A percentile compares a stretch with the other conserved stretches of the same genome.
phyloP scores from a whole-genome alignment of 1,284 basidiomycete species.

The Anthracocystis setariae region DNA sequence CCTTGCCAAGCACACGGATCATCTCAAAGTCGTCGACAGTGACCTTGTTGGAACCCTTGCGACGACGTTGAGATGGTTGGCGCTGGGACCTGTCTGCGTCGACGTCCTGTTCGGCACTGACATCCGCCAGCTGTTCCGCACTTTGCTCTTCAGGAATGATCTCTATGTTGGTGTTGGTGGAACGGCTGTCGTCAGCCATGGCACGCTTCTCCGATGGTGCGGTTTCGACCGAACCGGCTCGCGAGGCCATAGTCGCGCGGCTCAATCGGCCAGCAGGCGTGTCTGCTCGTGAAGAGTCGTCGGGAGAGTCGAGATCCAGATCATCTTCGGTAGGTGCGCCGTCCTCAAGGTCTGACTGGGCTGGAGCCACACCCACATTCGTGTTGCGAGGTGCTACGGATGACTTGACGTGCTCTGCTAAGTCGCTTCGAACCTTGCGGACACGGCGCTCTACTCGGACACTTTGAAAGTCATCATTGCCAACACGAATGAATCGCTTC shows the following conservation, averaged over 20 bases:
- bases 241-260: conserved; percentile 27
- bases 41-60: conserved; percentile 55
- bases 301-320: conserved; percentile 46
- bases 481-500: conserved; percentile 84
- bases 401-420: conserved; percentile 50
- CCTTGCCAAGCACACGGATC: conserved; percentile 67
- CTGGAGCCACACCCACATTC: conserved; percentile 53
- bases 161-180: conserved; percentile 49
- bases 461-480: conserved; percentile 85
- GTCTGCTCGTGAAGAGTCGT: conserved; percentile 35
- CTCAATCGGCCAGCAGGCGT: conserved; percentile 26
- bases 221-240: conserved; percentile 35
- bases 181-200: conserved; percentile 37
- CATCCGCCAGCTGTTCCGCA: conserved; percentile 22
- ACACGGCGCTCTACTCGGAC: conserved; percentile 84
- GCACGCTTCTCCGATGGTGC: conserved; percentile 24
- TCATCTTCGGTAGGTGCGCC: conserved; percentile 52
- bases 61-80: conserved; percentile 20
- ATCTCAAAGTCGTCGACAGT: conserved; percentile 75
- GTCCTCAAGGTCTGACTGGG: conserved; percentile 56
- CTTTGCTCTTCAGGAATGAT: conserved; percentile 55
- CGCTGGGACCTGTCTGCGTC: conserved; percentile 6
- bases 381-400: conserved; percentile 55
- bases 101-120: conserved; percentile 10
- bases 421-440: conserved; percentile 82